Conservation (phyloP, 106 monocot species). For the Phalaenopsis aphrodite region DNA sequence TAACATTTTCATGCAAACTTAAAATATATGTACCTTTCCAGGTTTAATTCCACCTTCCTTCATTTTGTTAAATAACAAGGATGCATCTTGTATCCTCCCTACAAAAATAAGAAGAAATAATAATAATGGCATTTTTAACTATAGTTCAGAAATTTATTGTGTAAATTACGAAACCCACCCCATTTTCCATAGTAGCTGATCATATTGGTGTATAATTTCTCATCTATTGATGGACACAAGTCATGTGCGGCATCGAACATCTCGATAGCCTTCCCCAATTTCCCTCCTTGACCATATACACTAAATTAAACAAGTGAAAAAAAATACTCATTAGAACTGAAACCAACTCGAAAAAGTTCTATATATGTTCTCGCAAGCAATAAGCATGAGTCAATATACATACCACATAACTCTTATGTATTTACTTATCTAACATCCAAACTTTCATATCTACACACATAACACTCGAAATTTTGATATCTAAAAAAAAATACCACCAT, state of each 20-base stretch:
- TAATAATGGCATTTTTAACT: not conserved
- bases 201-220: constrained; percentile 95
- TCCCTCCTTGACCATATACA: constrained; percentile 93
- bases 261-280: constrained; percentile 79
- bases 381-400: not conserved
- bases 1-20: not conserved
- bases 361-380: constrained; percentile 1
- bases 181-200: constrained; percentile 77
- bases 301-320: constrained; percentile 25
- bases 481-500: no score
- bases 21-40: constrained; percentile 61
- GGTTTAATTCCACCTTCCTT: constrained; percentile 77
- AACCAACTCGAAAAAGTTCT: not conserved
- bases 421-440: no score
- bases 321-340: not conserved
- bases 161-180: constrained; percentile 30
- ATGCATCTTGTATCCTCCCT: constrained; percentile 78
- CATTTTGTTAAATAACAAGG: constrained; percentile 68
- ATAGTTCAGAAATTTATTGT: not conserved
- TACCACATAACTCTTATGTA: no score
- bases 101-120: constrained; percentile 9
- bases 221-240: constrained; percentile 54
- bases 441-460: no score
- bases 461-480: no score
- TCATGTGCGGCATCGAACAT: constrained; percentile 60